Base-by-base conservation (phyloP, 495 filamentous ascomycete species). In the Tuber calosporum region DNA sequence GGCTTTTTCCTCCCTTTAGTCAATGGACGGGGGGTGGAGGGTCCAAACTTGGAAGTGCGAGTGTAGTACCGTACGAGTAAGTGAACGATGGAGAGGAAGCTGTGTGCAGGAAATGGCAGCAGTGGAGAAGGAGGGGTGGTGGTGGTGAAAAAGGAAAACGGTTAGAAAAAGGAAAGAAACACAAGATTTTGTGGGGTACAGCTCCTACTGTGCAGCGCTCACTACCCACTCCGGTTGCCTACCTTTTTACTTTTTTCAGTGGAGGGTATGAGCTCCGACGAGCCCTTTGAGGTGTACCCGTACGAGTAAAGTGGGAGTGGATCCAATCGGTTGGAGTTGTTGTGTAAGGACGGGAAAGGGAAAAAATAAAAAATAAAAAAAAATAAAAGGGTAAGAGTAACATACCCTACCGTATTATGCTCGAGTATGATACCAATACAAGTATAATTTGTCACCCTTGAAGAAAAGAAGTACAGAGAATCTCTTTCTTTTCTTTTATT, bases 141-240 rank as follows among this genome's bases (percentile, higher is more conserved):
- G 45, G 45, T 62, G 53, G 5, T 53, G 22, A 53, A 53, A 62
- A 62, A 62, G 53, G 53, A 62, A 62, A 62, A 30, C 53, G 53
- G n/a, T 62, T 30, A 17, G 53, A 30, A 62, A 62, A 62, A 62
- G 53, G 53, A 62, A 62, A 62, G n/a, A 62, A 62, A 58, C n/a
- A 17, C 53, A 53, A 9, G 9, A 62, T 30, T 62, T 62, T 62
- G 53, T 62, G 53, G 53, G 53, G 53, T 62, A 62, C 53, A 62
- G 53, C 53, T 62, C 53, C 9, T 17, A 30, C n/a, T 30, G 26
- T 62, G 26, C 53, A 30, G n/a, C 30, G 53, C 48, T 13, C 53
- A 62, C 53, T 62, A 30, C 53, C 13, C 17, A 8, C 53, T 15
- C 53, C 53, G 17, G n/a, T 26, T 62, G 53, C n/a, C 53, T 30